A percentile compares a stretch with the other conserved stretches of the same genome.
phyloP scores from a whole-genome alignment of 2,329 filamentous ascomycete species.

The Hypoxylon sp. region DNA sequence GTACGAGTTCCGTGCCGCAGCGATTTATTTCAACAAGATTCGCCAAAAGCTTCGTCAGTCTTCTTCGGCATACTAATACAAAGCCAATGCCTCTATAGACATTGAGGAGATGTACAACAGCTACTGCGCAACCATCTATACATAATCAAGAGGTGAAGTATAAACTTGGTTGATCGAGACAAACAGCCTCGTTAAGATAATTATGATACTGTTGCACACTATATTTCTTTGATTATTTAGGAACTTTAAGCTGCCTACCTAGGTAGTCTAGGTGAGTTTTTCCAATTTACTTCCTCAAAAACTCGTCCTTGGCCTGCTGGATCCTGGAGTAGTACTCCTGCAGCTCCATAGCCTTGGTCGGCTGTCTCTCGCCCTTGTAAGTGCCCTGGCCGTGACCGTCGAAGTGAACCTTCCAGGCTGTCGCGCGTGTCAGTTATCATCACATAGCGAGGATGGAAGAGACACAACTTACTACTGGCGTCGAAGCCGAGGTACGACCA shows the following conservation, averaged over 20 bases:
- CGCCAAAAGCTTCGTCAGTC: too few relatives aligned
- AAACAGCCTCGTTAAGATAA: too few relatives aligned
- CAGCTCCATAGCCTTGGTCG: conserved; percentile 31
- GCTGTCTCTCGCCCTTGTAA: conserved; percentile 45
- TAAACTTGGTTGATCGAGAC: too few relatives aligned
- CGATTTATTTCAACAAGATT: too few relatives aligned
- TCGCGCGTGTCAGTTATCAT: conserved; percentile 33
- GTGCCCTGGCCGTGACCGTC: conserved; percentile 49
- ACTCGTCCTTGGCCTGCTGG: conserved; percentile 46
- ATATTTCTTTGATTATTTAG: not conserved
- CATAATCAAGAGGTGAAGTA: too few relatives aligned
- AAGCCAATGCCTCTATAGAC: too few relatives aligned
- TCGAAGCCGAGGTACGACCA: conserved; percentile 57
- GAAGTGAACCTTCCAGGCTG: conserved; percentile 52
- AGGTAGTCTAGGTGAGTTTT: not conserved
- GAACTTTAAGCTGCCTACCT: too few relatives aligned
- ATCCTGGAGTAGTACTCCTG: conserved; percentile 49
- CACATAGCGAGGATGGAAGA: not conserved
- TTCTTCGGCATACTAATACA: too few relatives aligned
- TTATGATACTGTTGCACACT: not conserved
- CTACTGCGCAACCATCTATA: too few relatives aligned
- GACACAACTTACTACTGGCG: conserved; percentile 53
- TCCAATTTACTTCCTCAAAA: conserved; percentile 15
- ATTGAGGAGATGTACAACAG: too few relatives aligned
- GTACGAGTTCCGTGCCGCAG: too few relatives aligned